Evolutionary conservation across 768 basidiomycete species (phyloP).

Genomic region (Pholiota conissans): DNA sequence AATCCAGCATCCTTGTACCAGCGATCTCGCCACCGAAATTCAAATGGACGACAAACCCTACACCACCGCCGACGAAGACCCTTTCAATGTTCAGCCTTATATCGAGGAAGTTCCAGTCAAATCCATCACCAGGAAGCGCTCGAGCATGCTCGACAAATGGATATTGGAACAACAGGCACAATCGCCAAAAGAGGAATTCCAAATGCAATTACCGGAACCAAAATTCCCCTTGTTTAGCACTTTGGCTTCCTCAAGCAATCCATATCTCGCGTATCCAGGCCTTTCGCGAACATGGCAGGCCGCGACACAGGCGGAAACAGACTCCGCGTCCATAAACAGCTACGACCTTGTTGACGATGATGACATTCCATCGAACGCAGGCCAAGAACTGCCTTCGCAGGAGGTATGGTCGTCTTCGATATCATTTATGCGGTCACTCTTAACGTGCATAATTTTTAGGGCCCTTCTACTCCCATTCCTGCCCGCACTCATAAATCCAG

Average conservation of each 20-base stretch:
- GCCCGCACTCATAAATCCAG: constrained; percentile 33
- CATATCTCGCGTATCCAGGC: constrained; percentile 37
- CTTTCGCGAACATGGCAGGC: not conserved
- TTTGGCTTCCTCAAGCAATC: constrained; percentile 29
- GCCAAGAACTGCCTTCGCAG: constrained; percentile 11
- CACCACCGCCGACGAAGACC: constrained; percentile 52
- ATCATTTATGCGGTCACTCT: constrained; percentile 3
- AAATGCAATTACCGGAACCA: constrained; percentile 5
- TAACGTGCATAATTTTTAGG: constrained; percentile 24
- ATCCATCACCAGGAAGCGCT: constrained; percentile 38
- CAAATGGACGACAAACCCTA: constrained; percentile 44
- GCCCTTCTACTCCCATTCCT: constrained; percentile 32
- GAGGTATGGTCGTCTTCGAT: constrained; percentile 14
- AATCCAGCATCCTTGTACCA: not conserved
- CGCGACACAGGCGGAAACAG: constrained; percentile 20
- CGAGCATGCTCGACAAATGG: constrained; percentile 57
- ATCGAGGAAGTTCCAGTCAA: constrained; percentile 17
- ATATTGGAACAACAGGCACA: constrained; percentile 47
- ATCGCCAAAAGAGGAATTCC: not conserved
- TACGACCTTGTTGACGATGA: constrained; percentile 54
- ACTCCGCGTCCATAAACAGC: constrained; percentile 36
- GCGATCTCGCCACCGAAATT: constrained; percentile 2
- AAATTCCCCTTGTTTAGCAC: constrained; percentile 2
- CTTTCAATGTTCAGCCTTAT: constrained; percentile 42
- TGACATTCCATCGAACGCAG: constrained; percentile 38